Evolutionary conservation across 352 stramenopile genomes (phyloP).

Genomic region (Globisporangium lucens): DNA sequence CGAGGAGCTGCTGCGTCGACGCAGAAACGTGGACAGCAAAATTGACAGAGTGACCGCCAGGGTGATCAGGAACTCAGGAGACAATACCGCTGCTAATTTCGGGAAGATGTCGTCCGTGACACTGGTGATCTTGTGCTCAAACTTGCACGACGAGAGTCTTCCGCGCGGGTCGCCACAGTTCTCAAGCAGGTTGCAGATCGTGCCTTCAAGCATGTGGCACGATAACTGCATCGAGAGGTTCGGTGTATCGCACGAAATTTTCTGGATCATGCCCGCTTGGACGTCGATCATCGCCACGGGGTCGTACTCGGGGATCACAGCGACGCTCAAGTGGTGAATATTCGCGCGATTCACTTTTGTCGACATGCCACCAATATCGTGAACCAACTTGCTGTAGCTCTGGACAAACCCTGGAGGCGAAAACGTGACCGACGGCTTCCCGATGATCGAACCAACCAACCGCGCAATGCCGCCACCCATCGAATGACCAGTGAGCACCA

Average conservation of each 20-base stretch:
- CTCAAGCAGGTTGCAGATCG: conserved; percentile 79
- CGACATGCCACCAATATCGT: conserved; percentile 71
- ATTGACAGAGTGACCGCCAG: conserved; percentile 52
- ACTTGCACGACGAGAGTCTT: conserved; percentile 65
- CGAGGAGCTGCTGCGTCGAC: conserved; percentile 32
- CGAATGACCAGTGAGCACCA: conserved; percentile 86
- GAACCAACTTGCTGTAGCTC: conserved; percentile 87
- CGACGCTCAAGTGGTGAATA: conserved; percentile 83
- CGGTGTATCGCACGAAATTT: conserved; percentile 85
- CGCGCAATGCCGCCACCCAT: conserved; percentile 86
- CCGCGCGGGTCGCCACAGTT: conserved; percentile 62
- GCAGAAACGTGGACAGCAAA: conserved; percentile 57
- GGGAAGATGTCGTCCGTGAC: conserved; percentile 65
- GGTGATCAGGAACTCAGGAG: conserved; percentile 55
- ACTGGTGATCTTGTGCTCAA: conserved; percentile 76
- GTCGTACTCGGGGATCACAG: conserved; percentile 87
- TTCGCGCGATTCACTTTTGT: conserved; percentile 69
- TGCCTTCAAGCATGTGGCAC: conserved; percentile 91
- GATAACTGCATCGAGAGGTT: conserved; percentile 88
- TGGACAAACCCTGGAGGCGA: conserved; percentile 83
- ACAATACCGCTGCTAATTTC: conserved; percentile 40
- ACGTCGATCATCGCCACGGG: conserved; percentile 87
- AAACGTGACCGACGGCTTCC: conserved; percentile 79
- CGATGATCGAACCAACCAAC: conserved; percentile 78
- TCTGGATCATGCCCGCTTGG: conserved; percentile 87